Evolutionary conservation across 768 basidiomycete genomes (phyloP), one percentile per base, ranked within the genome.

Genomic region (Suillus brevipes): DNA sequence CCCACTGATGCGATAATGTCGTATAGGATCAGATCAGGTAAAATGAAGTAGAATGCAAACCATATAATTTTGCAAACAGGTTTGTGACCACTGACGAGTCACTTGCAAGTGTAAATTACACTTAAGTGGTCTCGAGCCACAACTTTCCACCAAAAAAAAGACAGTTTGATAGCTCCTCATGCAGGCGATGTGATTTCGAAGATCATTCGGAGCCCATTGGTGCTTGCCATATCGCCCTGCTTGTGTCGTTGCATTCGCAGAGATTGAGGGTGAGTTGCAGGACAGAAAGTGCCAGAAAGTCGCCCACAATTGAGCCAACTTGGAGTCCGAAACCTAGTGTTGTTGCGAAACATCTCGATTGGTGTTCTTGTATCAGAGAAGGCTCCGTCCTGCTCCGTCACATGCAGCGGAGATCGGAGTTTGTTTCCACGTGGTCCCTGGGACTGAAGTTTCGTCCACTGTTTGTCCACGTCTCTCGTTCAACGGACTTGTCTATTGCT

Each of bases 401-500:
- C 25, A 50, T 50, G 14, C 28, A 50, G 50, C 50, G 56, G 36
- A 38, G 23, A 28, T 58, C 57, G 57, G 57, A 58, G 57, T 58
- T 58, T 40, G 38, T 25, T 40, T 58, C 37, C 57, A 58, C 57
- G 57, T 58, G 57, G 57, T 58, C 57, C 57, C 23, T 58, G 57
- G 57, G 57, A 58, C 57, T 58, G 25, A 38, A 34, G 53, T 36
- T 34, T 55, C 53, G 53, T 55, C 53, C 53, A 55, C 53, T 58
- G 25, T 25, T 58, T 58, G 57, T 58, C 57, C 57, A 58, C 60
- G 60, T 60, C 53, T 58, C 43, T 36, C 16, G 53, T 20, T 61
- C 60, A 34, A 61, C 60, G 43, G 53, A 61, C 40, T 50, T 50
- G 43, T 60, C 40, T 40, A 60, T 40, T 60, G 59, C 59, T 37